Evolutionary conservation across 495 filamentous ascomycete species (phyloP).

Genomic region (Neurospora sp.): DNA sequence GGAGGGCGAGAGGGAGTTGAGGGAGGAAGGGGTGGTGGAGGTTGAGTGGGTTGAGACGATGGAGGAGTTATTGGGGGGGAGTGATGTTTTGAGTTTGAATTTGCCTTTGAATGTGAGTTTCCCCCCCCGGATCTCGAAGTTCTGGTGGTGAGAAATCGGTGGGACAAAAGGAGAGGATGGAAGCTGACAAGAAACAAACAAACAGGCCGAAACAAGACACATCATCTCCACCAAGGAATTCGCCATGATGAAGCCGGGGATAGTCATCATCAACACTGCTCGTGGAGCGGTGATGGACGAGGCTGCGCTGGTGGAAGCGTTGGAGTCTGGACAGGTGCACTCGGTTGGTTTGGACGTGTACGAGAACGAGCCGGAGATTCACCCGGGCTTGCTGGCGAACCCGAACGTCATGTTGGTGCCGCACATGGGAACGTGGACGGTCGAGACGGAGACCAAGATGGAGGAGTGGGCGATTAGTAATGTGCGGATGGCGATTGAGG

Average conservation of each 20-base stretch:
- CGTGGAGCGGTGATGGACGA: conserved; percentile 64
- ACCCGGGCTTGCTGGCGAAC: conserved; percentile 59
- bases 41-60: conserved; percentile 54
- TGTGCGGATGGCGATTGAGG: conserved; percentile 50
- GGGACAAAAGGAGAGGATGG: neutral
- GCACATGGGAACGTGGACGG: conserved; percentile 64
- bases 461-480: conserved; percentile 65
- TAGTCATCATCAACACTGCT: conserved; percentile 64
- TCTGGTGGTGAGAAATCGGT: neutral
- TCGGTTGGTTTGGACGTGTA: conserved; percentile 71
- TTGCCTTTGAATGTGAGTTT: conserved; percentile 58
- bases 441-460: conserved; percentile 64
- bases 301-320: conserved; percentile 56
- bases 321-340: conserved; percentile 58
- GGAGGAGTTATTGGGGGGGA: conserved; percentile 52
- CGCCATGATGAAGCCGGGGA: conserved; percentile 57
- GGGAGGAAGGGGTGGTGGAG: conserved; percentile 50
- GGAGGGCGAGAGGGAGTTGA: conserved; percentile 44
- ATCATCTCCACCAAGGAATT: conserved; percentile 56
- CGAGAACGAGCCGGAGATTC: conserved; percentile 65
- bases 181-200: conserved; percentile 5
- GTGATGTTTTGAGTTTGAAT: conserved; percentile 71
- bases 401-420: conserved; percentile 64
- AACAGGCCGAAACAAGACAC: conserved; percentile 52
- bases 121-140: no score